phyloP scores from a whole-genome alignment of 2,329 filamentous ascomycete genomes.

The Neoarthrinium moseri region DNA sequence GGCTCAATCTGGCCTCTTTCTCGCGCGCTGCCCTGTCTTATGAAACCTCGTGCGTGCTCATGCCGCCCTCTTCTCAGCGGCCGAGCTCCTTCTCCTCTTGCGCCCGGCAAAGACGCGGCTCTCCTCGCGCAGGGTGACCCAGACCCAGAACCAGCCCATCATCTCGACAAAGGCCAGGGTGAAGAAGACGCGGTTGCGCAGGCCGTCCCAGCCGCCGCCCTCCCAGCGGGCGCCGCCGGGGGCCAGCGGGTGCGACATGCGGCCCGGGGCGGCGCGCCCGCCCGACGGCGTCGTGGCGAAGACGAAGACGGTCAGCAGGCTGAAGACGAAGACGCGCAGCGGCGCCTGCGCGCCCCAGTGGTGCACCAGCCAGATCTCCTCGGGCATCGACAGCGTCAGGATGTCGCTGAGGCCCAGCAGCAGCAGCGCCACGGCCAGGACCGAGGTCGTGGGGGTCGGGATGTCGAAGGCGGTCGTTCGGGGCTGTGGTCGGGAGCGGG shows the following conservation, averaged over 20 bases:
- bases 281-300: slow-evolving; percentile 35
- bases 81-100: slow-evolving; percentile 32
- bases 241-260: slow-evolving; percentile 33
- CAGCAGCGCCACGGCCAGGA: slow-evolving; percentile 68
- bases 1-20: too few relatives aligned
- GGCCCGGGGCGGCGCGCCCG: slow-evolving; percentile 38
- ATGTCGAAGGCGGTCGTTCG: slow-evolving; percentile 65
- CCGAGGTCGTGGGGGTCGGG: slow-evolving; percentile 68
- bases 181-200: slow-evolving; percentile 85
- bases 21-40: not conserved
- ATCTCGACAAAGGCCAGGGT: slow-evolving; percentile 83
- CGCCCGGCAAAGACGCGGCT: slow-evolving; percentile 37
- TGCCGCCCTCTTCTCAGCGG: slow-evolving; percentile 8
- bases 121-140: slow-evolving; percentile 69
- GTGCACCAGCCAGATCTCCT: slow-evolving; percentile 61
- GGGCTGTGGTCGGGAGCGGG: slow-evolving; percentile 49
- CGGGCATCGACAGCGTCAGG: slow-evolving; percentile 64
- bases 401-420: slow-evolving; percentile 63
- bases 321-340: slow-evolving; percentile 53
- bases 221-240: slow-evolving; percentile 35
- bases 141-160: slow-evolving; percentile 84
- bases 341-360: slow-evolving; percentile 67
- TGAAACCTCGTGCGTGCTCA: not conserved
- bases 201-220: slow-evolving; percentile 55
- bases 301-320: slow-evolving; percentile 49